A percentile compares a stretch with the other conserved stretches of the same genome.
Evolutionary conservation across 768 basidiomycete species (phyloP).

Genomic region (Suillus weaverae): DNA sequence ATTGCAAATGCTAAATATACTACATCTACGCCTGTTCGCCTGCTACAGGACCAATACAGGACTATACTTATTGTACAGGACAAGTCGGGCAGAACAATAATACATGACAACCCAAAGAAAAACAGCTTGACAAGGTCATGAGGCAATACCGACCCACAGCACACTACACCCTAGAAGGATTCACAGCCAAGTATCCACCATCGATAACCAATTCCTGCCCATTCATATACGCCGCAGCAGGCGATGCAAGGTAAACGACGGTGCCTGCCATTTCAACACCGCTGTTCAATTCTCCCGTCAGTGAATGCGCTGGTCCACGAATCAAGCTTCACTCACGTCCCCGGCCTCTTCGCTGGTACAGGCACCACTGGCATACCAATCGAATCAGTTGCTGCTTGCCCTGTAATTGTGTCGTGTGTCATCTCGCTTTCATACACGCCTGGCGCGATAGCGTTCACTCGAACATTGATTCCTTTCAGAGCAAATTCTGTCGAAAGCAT

Average conservation of each 20-base stretch:
- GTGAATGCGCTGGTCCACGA: neutral
- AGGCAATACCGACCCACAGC: neutral
- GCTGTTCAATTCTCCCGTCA: conserved; percentile 35
- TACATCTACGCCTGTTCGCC: neutral
- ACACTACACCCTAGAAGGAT: conserved; percentile 53
- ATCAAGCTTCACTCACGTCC: conserved; percentile 52
- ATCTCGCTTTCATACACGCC: conserved; percentile 78
- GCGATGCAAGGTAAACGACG: conserved; percentile 71
- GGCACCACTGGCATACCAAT: conserved; percentile 61
- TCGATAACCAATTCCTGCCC: conserved; percentile 80
- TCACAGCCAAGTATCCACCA: conserved; percentile 72
- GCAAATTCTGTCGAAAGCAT: conserved; percentile 77
- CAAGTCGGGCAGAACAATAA: neutral
- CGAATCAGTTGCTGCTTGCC: conserved; percentile 47
- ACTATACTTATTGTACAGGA: neutral
- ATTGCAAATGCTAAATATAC: neutral
- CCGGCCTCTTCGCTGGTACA: conserved; percentile 61
- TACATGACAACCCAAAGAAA: neutral
- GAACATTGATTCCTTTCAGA: conserved; percentile 64
- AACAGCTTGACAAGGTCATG: neutral
- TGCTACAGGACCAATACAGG: neutral
- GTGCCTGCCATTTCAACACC: conserved; percentile 77
- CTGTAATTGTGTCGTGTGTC: conserved; percentile 53
- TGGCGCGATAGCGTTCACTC: conserved; percentile 74
- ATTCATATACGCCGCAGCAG: conserved; percentile 70